Base-by-base conservation (phyloP, 768 basidiomycete genomes). In the Leucocoprinus birnbaumii region DNA sequence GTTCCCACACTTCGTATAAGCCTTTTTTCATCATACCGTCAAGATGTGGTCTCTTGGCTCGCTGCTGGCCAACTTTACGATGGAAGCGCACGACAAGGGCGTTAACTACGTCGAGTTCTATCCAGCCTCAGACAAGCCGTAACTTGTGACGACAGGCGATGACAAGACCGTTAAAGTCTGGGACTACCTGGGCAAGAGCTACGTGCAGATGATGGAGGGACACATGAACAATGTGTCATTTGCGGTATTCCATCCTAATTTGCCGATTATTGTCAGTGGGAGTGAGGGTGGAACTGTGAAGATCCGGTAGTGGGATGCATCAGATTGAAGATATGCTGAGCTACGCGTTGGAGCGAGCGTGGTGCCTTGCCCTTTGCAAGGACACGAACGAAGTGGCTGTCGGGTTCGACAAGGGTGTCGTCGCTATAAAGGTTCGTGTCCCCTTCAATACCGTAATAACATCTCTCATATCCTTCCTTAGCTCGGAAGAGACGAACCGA, bases 101-200 rank as follows among this genome's bases (percentile, higher is more conserved):
- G 96, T 98, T 65, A 98, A 99, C 76, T 98, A 91, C 61, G 94
- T 99, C 65, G 95, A 98, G 65, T 98, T 98, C 73, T 98, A 98
- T 63, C 94, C 96, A 3, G 96, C 94, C 48, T 86, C 94, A 2
- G 96, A 99, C 73, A 94, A 91, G 65, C 97, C 97, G 0, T 99
- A 98, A 67, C 81, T 99, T 48, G 89, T 98, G 34, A 98, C 97
- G 10, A 91, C 91, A 2, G 94, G 95, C 51, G 97, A 98, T 71
- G 97, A 99, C 79, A 90, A 94, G 76, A 90, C 90, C 2, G 89
- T 99, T 73, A 98, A 98, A 66, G 85, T 98, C 46, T 99, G 96
- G 96, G 96, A 99, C 75, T 98, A 98, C 72, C 87, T 96, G 60
- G 89, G 88, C 78, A 99, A 98, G 73, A 94, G 91, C 57, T 98